Conservation (phyloP, 2,329 filamentous ascomycete species). For the Botrytis porri region DNA sequence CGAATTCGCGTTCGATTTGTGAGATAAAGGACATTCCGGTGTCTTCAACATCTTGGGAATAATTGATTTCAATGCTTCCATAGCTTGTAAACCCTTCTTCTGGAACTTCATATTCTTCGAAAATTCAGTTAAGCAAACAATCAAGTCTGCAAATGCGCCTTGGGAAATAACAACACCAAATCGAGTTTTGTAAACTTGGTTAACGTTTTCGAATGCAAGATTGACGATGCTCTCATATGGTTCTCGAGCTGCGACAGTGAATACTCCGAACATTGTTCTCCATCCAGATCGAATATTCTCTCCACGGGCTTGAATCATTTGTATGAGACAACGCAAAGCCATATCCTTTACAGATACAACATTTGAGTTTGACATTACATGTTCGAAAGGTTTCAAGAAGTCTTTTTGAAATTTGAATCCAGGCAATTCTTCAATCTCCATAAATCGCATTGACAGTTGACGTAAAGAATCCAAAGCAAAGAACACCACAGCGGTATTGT, state of each 20-base stretch:
- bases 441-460: conserved; percentile 96
- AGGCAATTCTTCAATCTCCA: conserved; percentile 96
- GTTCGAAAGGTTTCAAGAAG: conserved; percentile 96
- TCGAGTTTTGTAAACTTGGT: conserved; percentile 89
- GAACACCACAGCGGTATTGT: conserved; percentile 94
- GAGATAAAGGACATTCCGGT: conserved; percentile 87
- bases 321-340: conserved; percentile 90
- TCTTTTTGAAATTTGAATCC: conserved; percentile 99
- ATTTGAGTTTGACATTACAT: conserved; percentile 90
- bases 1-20: conserved; percentile 47
- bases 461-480: conserved; percentile 94
- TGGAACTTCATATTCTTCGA: conserved; percentile 99
- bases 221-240: conserved; percentile 95
- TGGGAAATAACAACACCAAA: conserved; percentile 97
- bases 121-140: conserved; percentile 96
- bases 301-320: conserved; percentile 97
- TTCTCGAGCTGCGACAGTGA: conserved; percentile 90
- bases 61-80: conserved; percentile 90
- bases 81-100: conserved; percentile 94
- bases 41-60: conserved; percentile 94
- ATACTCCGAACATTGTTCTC: conserved; percentile 99
- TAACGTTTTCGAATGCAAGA: conserved; percentile 94
- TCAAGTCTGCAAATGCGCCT: conserved; percentile 91
- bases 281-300: conserved; percentile 97
- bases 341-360: conserved; percentile 96